phyloP scores from a whole-genome alignment of 768 basidiomycete genomes.

The Amanita rimosa region DNA sequence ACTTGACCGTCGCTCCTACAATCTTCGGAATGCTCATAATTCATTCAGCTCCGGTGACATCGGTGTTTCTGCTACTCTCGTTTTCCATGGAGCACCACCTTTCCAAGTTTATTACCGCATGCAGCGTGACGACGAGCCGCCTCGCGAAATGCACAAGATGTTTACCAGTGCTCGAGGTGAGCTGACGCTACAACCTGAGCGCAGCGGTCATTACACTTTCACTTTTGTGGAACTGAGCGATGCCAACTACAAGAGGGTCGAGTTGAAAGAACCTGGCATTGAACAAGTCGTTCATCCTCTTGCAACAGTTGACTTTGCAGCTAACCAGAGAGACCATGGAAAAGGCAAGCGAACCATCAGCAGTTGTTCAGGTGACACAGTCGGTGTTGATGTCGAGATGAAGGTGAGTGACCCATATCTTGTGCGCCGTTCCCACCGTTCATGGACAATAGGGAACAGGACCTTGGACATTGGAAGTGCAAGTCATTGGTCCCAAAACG shows the following conservation, averaged over 20 bases:
- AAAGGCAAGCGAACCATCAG: constrained; percentile 46
- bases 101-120: constrained; percentile 76
- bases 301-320: constrained; percentile 67
- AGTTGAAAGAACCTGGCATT: constrained; percentile 66
- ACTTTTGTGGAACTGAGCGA: constrained; percentile 74
- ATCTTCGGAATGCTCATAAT: background rate
- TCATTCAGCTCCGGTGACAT: constrained; percentile 71
- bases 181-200: constrained; percentile 75
- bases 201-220: constrained; percentile 84
- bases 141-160: constrained; percentile 45
- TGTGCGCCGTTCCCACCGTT: background rate
- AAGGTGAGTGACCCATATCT: constrained; percentile 33
- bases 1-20: background rate
- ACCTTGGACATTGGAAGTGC: constrained; percentile 83
- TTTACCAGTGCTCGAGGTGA: constrained; percentile 69
- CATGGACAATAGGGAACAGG: constrained; percentile 55
- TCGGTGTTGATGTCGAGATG: constrained; percentile 74
- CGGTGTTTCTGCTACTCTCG: constrained; percentile 78
- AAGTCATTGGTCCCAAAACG: constrained; percentile 63
- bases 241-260: constrained; percentile 68
- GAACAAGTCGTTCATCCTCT: constrained; percentile 86
- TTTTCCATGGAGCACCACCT: constrained; percentile 82
- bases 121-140: constrained; percentile 57
- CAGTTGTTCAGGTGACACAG: constrained; percentile 69
- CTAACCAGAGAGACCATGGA: constrained; percentile 21